Conservation (phyloP, 2,329 filamentous ascomycete species). For the Monosporascus sp. region DNA sequence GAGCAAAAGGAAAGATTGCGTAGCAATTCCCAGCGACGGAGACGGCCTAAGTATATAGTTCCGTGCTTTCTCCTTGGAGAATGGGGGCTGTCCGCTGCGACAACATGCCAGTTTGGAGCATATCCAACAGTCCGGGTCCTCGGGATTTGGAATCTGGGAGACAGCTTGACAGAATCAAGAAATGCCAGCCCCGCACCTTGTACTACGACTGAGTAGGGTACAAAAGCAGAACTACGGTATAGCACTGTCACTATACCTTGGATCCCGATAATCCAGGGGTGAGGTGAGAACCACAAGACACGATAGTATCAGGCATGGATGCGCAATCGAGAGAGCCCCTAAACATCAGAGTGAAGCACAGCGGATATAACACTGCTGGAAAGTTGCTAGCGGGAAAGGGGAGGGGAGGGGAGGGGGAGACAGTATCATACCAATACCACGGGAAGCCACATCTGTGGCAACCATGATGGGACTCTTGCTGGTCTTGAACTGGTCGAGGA, state of each 20-base stretch:
- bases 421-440: conserved; percentile 97
- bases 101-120: conserved; percentile 50
- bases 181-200: conserved; percentile 72
- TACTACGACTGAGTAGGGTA: conserved; percentile 60
- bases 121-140: conserved; percentile 48
- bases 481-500: conserved; percentile 98
- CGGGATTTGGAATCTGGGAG: conserved; percentile 53
- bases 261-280: conserved; percentile 82
- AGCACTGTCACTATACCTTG: conserved; percentile 65
- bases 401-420: conserved; percentile 44
- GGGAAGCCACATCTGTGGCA: conserved; percentile 97
- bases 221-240: conserved; percentile 73
- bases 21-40: conserved; percentile 60
- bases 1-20: conserved; percentile 50
- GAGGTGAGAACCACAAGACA: conserved; percentile 72
- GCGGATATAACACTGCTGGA: conserved; percentile 54
- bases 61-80: conserved; percentile 50
- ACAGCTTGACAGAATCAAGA: conserved; percentile 74
- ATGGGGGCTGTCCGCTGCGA: conserved; percentile 57
- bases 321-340: conserved; percentile 84
- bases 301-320: conserved; percentile 85
- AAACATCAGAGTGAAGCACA: conserved; percentile 91
- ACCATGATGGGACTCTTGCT: conserved; percentile 99
- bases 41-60: conserved; percentile 45
- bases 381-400: conserved; percentile 40